Conservation (phyloP, 441 rosid genomes). For the Pelargonium fulgidum region DNA sequence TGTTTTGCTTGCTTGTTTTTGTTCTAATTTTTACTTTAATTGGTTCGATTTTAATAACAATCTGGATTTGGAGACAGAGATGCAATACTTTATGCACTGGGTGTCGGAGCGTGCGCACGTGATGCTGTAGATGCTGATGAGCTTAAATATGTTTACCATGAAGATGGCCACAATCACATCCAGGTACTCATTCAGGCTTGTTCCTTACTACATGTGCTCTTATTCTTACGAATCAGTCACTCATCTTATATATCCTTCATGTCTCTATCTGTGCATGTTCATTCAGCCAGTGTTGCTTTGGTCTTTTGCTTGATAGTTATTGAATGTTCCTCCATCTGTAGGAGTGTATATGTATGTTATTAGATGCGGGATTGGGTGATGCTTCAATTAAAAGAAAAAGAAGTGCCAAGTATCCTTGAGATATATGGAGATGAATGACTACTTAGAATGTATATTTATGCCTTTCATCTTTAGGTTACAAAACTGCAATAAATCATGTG, state of each 20-base stretch:
- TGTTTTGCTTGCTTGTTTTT: neutral
- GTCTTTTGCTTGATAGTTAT: neutral
- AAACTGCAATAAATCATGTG: neutral
- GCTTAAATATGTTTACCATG: conserved; percentile 73
- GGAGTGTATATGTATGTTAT: neutral
- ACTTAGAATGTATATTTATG: neutral
- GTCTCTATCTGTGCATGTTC: neutral
- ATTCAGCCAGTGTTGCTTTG: neutral
- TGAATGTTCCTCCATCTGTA: neutral
- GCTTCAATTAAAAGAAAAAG: neutral
- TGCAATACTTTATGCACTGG: conserved; percentile 70
- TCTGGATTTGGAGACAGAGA: conserved; percentile 42
- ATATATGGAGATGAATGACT: neutral
- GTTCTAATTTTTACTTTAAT: neutral
- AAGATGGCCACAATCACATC: conserved; percentile 54
- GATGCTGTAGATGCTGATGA: conserved; percentile 71
- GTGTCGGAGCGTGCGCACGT: conserved; percentile 74
- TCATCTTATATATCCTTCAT: neutral
- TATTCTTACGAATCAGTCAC: neutral
- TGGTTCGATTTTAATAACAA: neutral
- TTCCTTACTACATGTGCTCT: neutral
- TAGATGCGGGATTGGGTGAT: neutral
- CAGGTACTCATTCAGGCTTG: conserved; percentile 31
- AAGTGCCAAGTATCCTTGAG: neutral
- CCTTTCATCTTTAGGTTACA: neutral